Conservation (phyloP, 2,329 filamentous ascomycete species). For the Dactylellina parvicollis region DNA sequence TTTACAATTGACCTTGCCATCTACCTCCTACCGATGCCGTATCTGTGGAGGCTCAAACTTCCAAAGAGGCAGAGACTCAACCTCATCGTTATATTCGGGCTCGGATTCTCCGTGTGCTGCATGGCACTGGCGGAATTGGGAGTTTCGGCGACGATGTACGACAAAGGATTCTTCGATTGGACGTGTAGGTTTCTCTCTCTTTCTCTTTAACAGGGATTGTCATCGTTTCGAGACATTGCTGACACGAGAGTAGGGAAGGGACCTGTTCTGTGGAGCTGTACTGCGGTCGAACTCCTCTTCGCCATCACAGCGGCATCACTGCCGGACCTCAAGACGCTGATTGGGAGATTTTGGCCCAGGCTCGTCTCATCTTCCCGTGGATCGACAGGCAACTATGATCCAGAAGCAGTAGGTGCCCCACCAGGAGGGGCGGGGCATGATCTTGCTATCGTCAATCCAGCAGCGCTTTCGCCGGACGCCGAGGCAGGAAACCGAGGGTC, state of each 20-base stretch:
- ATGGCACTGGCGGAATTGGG: constrained; percentile 10
- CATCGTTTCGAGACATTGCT: not conserved
- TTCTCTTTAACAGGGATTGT: not conserved
- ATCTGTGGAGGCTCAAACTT: constrained; percentile 34
- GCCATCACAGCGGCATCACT: constrained; percentile 27
- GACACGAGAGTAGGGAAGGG: constrained; percentile 13
- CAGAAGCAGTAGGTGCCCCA: not conserved
- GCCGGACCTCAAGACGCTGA: constrained; percentile 16
- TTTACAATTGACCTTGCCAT: constrained; percentile 27
- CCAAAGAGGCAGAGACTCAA: constrained; percentile 24
- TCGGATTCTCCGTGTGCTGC: constrained; percentile 33
- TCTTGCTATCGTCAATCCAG: constrained; percentile 24
- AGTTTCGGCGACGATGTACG: constrained; percentile 11
- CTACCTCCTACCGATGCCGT: constrained; percentile 32
- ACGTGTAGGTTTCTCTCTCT: constrained; percentile 12
- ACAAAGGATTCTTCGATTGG: constrained; percentile 29
- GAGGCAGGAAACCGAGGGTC: not conserved
- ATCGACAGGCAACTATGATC: constrained; percentile 5
- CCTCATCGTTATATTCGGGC: constrained; percentile 37
- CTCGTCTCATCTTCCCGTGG: constrained; percentile 1
- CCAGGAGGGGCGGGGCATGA: not conserved
- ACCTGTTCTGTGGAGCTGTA: constrained; percentile 24
- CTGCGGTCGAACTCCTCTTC: constrained; percentile 20
- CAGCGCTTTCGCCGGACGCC: constrained; percentile 2
- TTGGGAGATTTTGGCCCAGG: constrained; percentile 11